A percentile compares a stretch with the other conserved stretches of the same genome.
These are phyloP conservation scores for Fusarium secorum DNA, from an alignment of 2,329 filamentous ascomycete genomes.

Conservation along the genomic window DNA sequence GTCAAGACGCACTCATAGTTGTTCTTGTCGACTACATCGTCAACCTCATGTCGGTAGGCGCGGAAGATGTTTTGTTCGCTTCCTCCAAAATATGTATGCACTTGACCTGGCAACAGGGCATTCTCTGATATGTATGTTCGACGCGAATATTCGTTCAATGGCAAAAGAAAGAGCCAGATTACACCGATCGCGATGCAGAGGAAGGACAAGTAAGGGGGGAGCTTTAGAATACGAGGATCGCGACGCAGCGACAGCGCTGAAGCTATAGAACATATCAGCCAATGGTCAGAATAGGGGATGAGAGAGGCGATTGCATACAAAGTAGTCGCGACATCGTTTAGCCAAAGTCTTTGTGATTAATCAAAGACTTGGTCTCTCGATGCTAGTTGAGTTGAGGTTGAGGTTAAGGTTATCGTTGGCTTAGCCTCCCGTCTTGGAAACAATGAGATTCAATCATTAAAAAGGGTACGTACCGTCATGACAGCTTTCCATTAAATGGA, in stretches of 20 bases:
- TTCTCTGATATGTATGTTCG: conserved; percentile 98
- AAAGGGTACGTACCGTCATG: conserved; percentile 37
- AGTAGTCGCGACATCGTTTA: conserved; percentile 61
- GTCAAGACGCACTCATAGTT: conserved; percentile 59
- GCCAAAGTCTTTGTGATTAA: conserved; percentile 16
- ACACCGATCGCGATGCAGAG: conserved; percentile 86
- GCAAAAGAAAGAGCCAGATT: conserved; percentile 87
- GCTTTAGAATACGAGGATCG: conserved; percentile 81
- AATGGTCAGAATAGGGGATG: background rate
- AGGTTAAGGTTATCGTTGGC: conserved; percentile 14
- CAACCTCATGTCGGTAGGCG: conserved; percentile 86
- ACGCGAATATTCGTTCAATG: conserved; percentile 88
- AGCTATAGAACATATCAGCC: conserved; percentile 49
- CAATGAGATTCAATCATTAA: conserved; percentile 3
- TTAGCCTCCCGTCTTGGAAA: background rate
- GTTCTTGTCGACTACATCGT: conserved; percentile 62
- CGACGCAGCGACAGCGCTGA: conserved; percentile 75
- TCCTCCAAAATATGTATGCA: conserved; percentile 96
- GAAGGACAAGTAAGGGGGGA: conserved; percentile 87
- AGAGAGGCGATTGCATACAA: conserved; percentile 50
- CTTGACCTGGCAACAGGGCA: conserved; percentile 91
- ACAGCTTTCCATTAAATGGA: conserved; percentile 27
- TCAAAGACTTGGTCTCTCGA: conserved; percentile 13
- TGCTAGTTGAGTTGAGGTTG: background rate
- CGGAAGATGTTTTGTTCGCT: conserved; percentile 95